Evolutionary conservation across 148 eudicot species (phyloP).

Genomic region (Fallopia convolvulus): DNA sequence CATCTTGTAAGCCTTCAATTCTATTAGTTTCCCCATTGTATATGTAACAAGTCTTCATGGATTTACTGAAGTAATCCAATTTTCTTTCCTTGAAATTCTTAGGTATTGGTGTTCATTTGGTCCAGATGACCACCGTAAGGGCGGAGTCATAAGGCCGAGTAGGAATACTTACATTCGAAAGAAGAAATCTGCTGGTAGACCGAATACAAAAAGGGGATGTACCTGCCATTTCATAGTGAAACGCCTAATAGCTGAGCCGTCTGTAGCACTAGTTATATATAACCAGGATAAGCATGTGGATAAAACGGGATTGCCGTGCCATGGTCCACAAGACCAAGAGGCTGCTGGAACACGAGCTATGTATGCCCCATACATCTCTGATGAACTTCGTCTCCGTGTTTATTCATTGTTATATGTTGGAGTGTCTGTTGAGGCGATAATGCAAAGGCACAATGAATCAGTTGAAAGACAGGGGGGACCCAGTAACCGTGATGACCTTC

Average conservation of each 20-base stretch:
- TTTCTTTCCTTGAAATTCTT: constrained; percentile 10
- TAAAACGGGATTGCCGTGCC: constrained; percentile 77
- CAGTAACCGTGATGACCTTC: constrained; percentile 80
- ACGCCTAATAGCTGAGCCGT: constrained; percentile 80
- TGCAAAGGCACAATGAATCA: constrained; percentile 89
- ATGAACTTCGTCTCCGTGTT: constrained; percentile 86
- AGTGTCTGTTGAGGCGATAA: constrained; percentile 85
- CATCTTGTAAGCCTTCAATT: constrained; percentile 54
- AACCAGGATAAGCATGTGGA: constrained; percentile 88
- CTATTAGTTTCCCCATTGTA: neutral
- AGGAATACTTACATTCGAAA: constrained; percentile 56
- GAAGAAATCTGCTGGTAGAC: constrained; percentile 79
- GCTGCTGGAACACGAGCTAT: constrained; percentile 89
- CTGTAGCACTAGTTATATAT: constrained; percentile 75
- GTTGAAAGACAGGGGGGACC: constrained; percentile 95
- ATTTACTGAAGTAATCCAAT: neutral
- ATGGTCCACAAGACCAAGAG: constrained; percentile 85
- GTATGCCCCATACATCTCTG: constrained; percentile 94
- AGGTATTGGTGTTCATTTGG: constrained; percentile 99
- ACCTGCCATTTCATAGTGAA: constrained; percentile 91
- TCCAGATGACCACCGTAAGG: constrained; percentile 85
- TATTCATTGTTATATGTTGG: constrained; percentile 76
- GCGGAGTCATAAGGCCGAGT: constrained; percentile 90
- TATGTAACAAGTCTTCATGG: neutral
- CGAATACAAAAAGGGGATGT: constrained; percentile 95